Evolutionary conservation across 1,284 basidiomycete species (phyloP), one percentile per base, ranked within the genome.

Genomic region (Austroboletus novae-zelandiae): DNA sequence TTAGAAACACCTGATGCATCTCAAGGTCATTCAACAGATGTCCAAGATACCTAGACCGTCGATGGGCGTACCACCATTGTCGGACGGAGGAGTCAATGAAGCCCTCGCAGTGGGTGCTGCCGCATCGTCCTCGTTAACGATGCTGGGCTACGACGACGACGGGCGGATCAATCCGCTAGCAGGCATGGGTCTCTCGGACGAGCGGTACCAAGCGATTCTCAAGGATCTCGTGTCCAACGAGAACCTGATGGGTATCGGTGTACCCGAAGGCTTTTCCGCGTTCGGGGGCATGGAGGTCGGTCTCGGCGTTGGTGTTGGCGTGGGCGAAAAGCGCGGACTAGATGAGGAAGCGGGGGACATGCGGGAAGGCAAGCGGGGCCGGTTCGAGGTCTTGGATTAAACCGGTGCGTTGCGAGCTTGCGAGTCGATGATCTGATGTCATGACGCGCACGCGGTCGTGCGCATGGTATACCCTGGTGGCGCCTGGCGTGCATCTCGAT

Each of bases 1-100:
- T 36, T 65, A 89, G 84, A 96, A 95, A 83, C 94, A 98, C 65
- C 75, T 98, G 34, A 87, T 88, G 71, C 94, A 98, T 65, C 83
- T 97, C 57, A 95, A 94, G 69, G 85, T 89, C 43, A 91, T 95
- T 57, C 89, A 94, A 69, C 81, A 88, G 64, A 83, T 93, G 71
- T 80, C 84, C 39, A 79, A 79, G 56, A 70, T 94, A 23, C 83
- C 89, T 3, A 58, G 56, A 18, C 79, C 86, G 18, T 77, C 81
- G 2, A 71, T 89, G n/a, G 88, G 88, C 9, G 76, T 87, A 18
- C 84, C 90, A 0, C 84, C 86, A 3, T 71, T 87, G 27, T 81
- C 81, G 13, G 86, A 89, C 60, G 64, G 71, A 45, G 70, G 74
- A 3, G 80, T 90, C 60, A 77, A 83, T 58, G 74, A 81, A 55